These are phyloP conservation scores for Lolium rigidum DNA, from an alignment of 176 grass and related monocot genomes.

Conservation along the genomic window DNA sequence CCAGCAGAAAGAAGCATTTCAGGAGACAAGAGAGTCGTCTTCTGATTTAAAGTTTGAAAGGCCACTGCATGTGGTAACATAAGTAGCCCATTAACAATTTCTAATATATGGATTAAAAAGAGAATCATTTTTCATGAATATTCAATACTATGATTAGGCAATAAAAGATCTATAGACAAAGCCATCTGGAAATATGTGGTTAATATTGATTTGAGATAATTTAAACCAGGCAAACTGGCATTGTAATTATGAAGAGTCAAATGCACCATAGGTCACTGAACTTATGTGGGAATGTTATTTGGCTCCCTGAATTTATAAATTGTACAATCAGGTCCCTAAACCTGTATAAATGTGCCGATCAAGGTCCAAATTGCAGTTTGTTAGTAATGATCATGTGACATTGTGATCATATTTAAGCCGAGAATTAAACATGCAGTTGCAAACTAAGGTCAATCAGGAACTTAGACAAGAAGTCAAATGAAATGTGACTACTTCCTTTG, in stretches of 20 bases:
- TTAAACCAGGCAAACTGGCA: conserved; percentile 8
- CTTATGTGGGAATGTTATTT: not conserved
- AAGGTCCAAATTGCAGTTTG: conserved; percentile 1
- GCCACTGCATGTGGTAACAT: conserved; percentile 67
- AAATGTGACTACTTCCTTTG: not conserved
- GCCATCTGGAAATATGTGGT: conserved; percentile 9
- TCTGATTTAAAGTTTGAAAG: conserved; percentile 91
- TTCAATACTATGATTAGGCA: conserved; percentile 1
- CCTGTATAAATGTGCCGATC: conserved; percentile 23
- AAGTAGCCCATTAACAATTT: conserved; percentile 45
- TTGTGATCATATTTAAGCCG: conserved; percentile 7
- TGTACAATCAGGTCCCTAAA: conserved; percentile 15
- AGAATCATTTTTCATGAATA: conserved; percentile 27
- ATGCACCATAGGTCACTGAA: not conserved
- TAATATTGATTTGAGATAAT: conserved; percentile 20
- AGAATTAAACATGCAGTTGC: not conserved
- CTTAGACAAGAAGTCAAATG: not conserved
- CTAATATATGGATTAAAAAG: conserved; percentile 25
- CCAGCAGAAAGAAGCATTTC: conserved; percentile 89
- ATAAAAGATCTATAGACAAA: conserved; percentile 13
- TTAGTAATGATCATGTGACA: conserved; percentile 5
- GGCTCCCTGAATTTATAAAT: conserved; percentile 3
- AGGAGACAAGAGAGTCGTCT: conserved; percentile 96
- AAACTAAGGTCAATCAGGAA: conserved; percentile 16
- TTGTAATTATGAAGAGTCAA: conserved; percentile 19